These are phyloP conservation scores for Syzygium oleosum DNA, from an alignment of 345 rosid genomes.

Conservation along the genomic window DNA sequence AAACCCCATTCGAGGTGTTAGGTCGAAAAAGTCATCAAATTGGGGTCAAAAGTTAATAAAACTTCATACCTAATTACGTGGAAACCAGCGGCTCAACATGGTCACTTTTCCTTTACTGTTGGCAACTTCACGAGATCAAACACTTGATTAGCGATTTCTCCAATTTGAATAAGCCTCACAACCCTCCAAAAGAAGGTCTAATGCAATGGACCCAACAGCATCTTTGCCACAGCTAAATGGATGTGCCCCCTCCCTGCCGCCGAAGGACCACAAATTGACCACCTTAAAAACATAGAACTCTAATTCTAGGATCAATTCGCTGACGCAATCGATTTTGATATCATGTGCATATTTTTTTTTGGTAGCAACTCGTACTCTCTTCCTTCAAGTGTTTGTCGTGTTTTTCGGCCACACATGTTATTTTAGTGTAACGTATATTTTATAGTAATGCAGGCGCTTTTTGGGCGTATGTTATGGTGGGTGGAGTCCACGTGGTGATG, in stretches of 20 bases:
- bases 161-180: background rate
- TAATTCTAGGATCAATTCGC: background rate
- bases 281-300: background rate
- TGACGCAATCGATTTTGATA: background rate
- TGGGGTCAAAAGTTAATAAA: background rate
- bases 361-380: background rate
- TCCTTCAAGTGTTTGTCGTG: too few relatives aligned
- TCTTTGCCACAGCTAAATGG: background rate
- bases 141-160: background rate
- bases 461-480: background rate
- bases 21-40: background rate
- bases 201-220: background rate
- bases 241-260: background rate
- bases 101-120: too few relatives aligned
- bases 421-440: background rate
- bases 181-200: background rate
- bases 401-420: background rate
- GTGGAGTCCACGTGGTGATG: background rate
- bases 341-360: too few relatives aligned
- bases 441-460: background rate
- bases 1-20: background rate
- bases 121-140: too few relatives aligned
- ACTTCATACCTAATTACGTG: background rate
- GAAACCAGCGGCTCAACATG: background rate
- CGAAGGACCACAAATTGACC: background rate